Evolutionary conservation across 257 asterid genomes (phyloP).

Genomic region (Solanum rostratum): DNA sequence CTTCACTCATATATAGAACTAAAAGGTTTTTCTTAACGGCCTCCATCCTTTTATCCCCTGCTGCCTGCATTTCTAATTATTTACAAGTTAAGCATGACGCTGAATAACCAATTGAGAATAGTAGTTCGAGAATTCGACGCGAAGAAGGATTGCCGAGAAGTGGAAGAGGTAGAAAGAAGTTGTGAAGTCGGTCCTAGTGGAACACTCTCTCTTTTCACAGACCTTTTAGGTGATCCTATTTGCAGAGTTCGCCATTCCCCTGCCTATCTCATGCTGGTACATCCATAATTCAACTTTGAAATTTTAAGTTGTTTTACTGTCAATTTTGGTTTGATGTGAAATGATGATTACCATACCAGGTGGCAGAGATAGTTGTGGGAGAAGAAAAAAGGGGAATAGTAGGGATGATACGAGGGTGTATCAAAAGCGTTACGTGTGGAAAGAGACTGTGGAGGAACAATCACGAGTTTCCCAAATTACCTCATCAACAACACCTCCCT

Average conservation of each 20-base stretch:
- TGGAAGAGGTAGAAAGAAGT: constrained; percentile 60
- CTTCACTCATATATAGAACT: neutral
- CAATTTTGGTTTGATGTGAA: neutral
- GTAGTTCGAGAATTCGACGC: constrained; percentile 61
- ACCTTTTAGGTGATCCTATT: constrained; percentile 84
- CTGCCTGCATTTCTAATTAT: neutral
- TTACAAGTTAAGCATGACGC: too few species aligned
- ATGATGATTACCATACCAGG: constrained; percentile 16
- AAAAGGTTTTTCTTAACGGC: neutral
- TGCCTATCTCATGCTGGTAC: constrained; percentile 70
- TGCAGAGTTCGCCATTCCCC: constrained; percentile 92
- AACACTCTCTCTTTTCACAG: constrained; percentile 65
- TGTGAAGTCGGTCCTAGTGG: constrained; percentile 83
- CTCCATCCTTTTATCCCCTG: neutral
- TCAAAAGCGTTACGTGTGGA: constrained; percentile 80
- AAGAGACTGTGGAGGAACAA: constrained; percentile 26
- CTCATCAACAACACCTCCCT: constrained; percentile 21
- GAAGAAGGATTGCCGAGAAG: constrained; percentile 43
- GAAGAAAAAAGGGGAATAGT: constrained; percentile 49
- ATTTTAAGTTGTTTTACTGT: neutral
- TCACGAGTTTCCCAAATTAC: neutral
- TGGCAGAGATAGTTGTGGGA: constrained; percentile 54
- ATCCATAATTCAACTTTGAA: neutral
- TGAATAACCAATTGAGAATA: constrained; percentile 21
- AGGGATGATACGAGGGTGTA: constrained; percentile 82